phyloP scores from a whole-genome alignment of 768 basidiomycete species.

The Russula earlei region DNA sequence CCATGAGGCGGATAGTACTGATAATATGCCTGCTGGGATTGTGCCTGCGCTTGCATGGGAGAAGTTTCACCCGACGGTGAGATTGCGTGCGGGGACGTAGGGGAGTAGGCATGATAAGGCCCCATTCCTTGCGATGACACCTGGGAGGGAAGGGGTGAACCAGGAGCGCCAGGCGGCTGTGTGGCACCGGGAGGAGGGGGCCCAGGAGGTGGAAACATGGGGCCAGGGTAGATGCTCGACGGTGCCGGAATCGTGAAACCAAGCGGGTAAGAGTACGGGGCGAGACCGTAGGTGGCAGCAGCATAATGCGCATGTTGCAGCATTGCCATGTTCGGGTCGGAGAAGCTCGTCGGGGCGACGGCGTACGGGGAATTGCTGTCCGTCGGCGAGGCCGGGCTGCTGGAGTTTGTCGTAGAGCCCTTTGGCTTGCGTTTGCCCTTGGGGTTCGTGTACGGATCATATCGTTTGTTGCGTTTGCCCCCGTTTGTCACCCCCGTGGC shows the following conservation, averaged over 20 bases:
- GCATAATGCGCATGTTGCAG: constrained; percentile 18
- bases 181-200: constrained; percentile 1
- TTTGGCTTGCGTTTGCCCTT: constrained; percentile 17
- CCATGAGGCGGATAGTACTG: constrained; percentile 17
- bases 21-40: constrained; percentile 15
- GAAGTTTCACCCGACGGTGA: constrained; percentile 6
- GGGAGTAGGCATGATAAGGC: constrained; percentile 7
- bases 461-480: constrained; percentile 27
- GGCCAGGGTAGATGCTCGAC: neutral
- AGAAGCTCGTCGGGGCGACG: constrained; percentile 2
- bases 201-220: constrained; percentile 8
- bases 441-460: constrained; percentile 25
- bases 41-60: neutral
- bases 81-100: neutral
- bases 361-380: constrained; percentile 5
- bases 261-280: constrained; percentile 15
- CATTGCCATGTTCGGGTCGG: constrained; percentile 19
- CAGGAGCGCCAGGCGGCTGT: constrained; percentile 2
- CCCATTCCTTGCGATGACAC: constrained; percentile 2
- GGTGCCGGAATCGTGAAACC: constrained; percentile 14
- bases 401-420: neutral
- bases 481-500: constrained; percentile 4
- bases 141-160: constrained; percentile 6
- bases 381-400: constrained; percentile 15
- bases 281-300: constrained; percentile 13